phyloP scores from a whole-genome alignment of 2,329 filamentous ascomycete genomes.

The Thielaviopsis euricoi region DNA sequence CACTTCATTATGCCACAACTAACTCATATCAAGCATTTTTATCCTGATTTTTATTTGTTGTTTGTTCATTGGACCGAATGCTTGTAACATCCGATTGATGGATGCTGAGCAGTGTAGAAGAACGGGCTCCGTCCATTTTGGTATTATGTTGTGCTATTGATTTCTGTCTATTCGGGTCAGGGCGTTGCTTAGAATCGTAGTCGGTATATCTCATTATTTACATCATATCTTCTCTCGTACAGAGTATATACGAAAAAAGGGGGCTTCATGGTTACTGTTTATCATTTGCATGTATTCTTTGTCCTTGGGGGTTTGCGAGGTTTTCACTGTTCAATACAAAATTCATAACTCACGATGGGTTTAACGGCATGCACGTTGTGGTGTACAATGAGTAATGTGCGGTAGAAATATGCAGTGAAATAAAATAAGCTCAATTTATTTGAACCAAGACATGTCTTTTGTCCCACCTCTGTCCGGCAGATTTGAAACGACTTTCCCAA shows the following conservation, averaged over 20 bases:
- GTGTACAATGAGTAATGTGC: no score
- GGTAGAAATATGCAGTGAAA: no score
- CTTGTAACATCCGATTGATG: background rate
- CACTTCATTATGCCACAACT: background rate
- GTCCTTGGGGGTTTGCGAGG: no score
- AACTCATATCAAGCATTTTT: background rate
- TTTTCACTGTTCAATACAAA: no score
- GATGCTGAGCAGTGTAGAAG: background rate
- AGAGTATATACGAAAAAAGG: background rate
- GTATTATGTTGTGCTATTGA: background rate
- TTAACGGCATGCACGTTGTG: no score
- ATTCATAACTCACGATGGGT: no score
- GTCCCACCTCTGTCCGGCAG: background rate
- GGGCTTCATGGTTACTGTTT: no score
- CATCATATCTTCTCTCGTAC: background rate
- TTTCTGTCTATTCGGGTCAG: slow-evolving; percentile 4
- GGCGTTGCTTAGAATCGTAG: slow-evolving; percentile 3
- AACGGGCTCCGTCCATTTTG: background rate
- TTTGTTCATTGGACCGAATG: no score
- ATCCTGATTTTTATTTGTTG: background rate
- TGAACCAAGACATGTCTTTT: background rate
- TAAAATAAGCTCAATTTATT: background rate
- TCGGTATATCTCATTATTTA: background rate
- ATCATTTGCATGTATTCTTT: no score
- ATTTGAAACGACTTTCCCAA: background rate